Conservation (phyloP, 2,329 filamentous ascomycete species). For the Gnomoniopsis smithogilvyi region DNA sequence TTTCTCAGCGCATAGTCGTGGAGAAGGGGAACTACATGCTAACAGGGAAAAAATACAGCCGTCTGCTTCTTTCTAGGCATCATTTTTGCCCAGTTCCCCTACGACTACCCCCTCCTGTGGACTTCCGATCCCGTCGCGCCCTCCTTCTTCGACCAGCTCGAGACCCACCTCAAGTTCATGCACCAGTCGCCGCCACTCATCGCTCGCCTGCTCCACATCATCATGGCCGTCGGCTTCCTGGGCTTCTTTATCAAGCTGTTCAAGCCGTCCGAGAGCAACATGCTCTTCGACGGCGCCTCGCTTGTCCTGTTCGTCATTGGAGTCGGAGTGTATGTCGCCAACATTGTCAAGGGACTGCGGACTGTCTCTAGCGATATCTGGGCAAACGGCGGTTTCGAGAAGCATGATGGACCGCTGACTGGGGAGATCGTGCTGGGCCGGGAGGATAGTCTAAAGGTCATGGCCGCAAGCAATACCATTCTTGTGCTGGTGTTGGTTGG, state of each 20-base stretch:
- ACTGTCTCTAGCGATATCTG: conserved; percentile 74
- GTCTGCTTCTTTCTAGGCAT: conserved; percentile 98
- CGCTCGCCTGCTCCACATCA: conserved; percentile 88
- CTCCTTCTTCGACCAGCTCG: conserved; percentile 78
- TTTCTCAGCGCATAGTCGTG: conserved; percentile 8
- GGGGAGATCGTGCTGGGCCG: conserved; percentile 70
- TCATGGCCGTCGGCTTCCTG: conserved; percentile 79
- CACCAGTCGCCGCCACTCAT: conserved; percentile 91
- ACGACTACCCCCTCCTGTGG: conserved; percentile 90
- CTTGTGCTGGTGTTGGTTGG: conserved; percentile 88
- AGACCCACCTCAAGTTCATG: conserved; percentile 86
- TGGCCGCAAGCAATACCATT: conserved; percentile 95
- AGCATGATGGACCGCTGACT: conserved; percentile 40
- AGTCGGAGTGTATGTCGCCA: conserved; percentile 88
- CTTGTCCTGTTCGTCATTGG: conserved; percentile 82
- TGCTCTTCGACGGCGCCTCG: conserved; percentile 86
- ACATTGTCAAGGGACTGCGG: conserved; percentile 92
- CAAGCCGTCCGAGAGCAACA: conserved; percentile 87
- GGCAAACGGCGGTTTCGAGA: conserved; percentile 34
- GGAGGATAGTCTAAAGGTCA: conserved; percentile 86
- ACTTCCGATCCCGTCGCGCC: conserved; percentile 62
- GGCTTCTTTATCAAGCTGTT: conserved; percentile 95
- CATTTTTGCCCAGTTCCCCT: conserved; percentile 93
- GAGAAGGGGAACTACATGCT: conserved; percentile 7
- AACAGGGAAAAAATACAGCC: conserved; percentile 43